Conservation (phyloP, 1,284 basidiomycete genomes). For the Hymenochaete sp. region DNA sequence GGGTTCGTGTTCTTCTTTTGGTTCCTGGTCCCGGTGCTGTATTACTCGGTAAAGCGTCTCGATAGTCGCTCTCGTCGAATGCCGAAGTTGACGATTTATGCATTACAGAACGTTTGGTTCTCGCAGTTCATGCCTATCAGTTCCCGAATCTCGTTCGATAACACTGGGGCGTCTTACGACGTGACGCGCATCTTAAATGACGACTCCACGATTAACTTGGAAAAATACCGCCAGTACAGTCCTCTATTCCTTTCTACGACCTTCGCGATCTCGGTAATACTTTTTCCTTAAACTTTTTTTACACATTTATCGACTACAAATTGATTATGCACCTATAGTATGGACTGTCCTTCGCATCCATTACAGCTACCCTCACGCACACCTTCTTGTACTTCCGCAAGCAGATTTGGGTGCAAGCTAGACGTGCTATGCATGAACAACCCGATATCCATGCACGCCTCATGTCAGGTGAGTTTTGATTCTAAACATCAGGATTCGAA, state of each 20-base stretch:
- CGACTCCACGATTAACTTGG: slow-evolving; percentile 19
- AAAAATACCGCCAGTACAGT: slow-evolving; percentile 18
- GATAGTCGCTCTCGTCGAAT: neutral
- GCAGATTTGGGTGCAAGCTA: slow-evolving; percentile 27
- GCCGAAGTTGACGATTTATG: neutral
- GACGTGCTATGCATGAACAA: slow-evolving; percentile 19
- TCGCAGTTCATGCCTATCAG: slow-evolving; percentile 17
- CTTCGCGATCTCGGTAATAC: slow-evolving; percentile 22
- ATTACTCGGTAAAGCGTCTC: slow-evolving; percentile 11
- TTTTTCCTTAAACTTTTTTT: too few species aligned
- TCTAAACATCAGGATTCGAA: slow-evolving; percentile 20
- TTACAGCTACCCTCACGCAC: slow-evolving; percentile 27
- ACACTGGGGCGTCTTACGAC: slow-evolving; percentile 27
- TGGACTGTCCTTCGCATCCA: slow-evolving; percentile 19
- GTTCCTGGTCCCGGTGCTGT: slow-evolving; percentile 31
- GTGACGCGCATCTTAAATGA: slow-evolving; percentile 26
- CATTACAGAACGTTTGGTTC: slow-evolving; percentile 20
- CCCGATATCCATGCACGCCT: slow-evolving; percentile 24
- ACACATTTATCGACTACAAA: neutral
- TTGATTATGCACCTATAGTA: slow-evolving; percentile 7
- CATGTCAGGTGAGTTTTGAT: too few species aligned
- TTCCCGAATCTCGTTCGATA: slow-evolving; percentile 16
- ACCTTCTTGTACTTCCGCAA: slow-evolving; percentile 30
- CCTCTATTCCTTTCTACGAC: slow-evolving; percentile 20
- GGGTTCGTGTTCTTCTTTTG: slow-evolving; percentile 34